Base-by-base conservation (phyloP, 306 rosid species). In the Rosa chinensis region DNA sequence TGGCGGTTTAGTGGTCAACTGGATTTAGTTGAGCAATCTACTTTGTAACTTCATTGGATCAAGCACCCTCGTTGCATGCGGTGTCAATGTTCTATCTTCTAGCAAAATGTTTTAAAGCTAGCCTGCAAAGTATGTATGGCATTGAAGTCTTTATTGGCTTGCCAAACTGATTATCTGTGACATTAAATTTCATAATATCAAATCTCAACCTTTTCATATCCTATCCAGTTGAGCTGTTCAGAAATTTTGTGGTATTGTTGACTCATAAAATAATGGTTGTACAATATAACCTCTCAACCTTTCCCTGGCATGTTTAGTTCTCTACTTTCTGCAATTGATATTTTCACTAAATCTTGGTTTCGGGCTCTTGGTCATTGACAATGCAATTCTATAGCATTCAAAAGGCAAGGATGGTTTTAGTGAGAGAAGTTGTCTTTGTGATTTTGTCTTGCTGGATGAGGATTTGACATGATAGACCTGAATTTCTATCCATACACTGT, bases 1-100 rank as follows among this genome's bases (percentile, higher is more conserved):
- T 72, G 59, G 72, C 61, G 45, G 10, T 59, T 59, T 16, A 49
- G 42, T 76, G 35, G 66, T 32, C 75, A 52, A 64, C 74, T 73
- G 69, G 43, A 72, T 45, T 44, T 71, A 55, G 62, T 72, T 77
- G 9, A 81, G 81, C 77, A 50, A 42, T 58, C 44, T 59, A 10
- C 40, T 78, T 66, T 3, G 48, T 66, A 72, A 75, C 35, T 55
- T 78, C 85, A 77, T 71, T 20, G 28, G 45, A 44, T 28, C 28
- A 28, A 28, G n/a, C 32, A 28, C 44, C 55, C 44, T 48, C 10
- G 13, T 64, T 66, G 45, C 70, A 37, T 72, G 2, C 9, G 58
- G 47, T 72, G 25, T 16, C 25, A 2, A 28, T 28, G 28, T 28
- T 28, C 28, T 28, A 28, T 43, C 39, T 70, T 45, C 10, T 5